Base-by-base conservation (phyloP, 1,284 basidiomycete genomes). In the Flammula alnicola region DNA sequence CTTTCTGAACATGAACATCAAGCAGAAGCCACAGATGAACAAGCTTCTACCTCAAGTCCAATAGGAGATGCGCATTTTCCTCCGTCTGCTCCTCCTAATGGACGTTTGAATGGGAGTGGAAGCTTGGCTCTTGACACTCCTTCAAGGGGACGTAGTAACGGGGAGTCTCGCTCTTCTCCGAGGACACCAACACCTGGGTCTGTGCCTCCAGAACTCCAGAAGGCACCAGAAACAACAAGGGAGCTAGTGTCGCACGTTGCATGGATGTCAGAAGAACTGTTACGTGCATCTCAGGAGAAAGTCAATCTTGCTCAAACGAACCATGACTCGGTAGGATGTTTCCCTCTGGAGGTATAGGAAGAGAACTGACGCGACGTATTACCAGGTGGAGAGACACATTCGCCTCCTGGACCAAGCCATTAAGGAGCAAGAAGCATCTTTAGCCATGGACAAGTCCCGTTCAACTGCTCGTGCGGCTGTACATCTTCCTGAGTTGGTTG, bases 391-490 rank as follows among this genome's bases (percentile, higher is more conserved):
- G 52, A 74, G 87, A 38, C 85, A 90, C 59, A 81, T 86, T 19
- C 79, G 83, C n/a, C 74, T 87, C 44, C 69, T 91, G 9, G 85
- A 89, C 52, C 83, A 87, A 59, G 82, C 84, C 20, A 88, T 91
- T 52, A 80, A 80, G 52, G 87, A 90, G 56, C 85, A 88, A 61
- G 83, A 88, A 63, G 74, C 77, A 16, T 73, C 78, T 9, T 74
- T 88, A 31, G 75, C 78, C 26, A 68, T 80, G 17, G 83, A 79
- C 12, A 68, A 75, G 27, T 74, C 77, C 16, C 73, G 79, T 20
- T 79, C 81, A 16, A 77, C 76, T 2, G 77, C 80, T 51, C 70
- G 79, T 1, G 73, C 80, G 5, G 75, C 77, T 11, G 76, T 81
- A 40, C 71, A 81, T 48, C 75, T 87, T 26, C 81, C 84, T 3